A percentile compares a stretch with the other conserved stretches of the same genome.
phyloP scores from a whole-genome alignment of 2,329 filamentous ascomycete species.

The Endocalyx cinctus region DNA sequence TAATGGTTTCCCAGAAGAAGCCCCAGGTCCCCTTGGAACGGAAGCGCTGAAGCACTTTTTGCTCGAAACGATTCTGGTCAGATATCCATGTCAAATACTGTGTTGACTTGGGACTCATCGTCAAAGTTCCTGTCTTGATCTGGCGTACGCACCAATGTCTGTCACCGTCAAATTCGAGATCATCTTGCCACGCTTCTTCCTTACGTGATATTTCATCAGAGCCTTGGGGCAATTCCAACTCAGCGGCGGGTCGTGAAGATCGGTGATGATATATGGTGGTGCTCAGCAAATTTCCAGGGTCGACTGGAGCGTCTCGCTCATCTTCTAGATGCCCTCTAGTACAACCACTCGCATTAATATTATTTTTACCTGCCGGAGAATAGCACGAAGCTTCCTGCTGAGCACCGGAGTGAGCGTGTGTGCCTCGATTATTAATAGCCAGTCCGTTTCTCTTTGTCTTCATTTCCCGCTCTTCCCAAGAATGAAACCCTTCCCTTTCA shows the following conservation, averaged over 20 bases:
- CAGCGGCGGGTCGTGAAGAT: too few relatives aligned
- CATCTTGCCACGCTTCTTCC: constrained; percentile 22
- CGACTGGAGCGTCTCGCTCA: constrained; percentile 22
- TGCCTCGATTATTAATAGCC: too few relatives aligned
- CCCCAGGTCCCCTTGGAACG: constrained; percentile 42
- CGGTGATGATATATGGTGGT: constrained; percentile 29
- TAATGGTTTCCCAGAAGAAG: constrained; percentile 43
- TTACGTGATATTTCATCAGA: constrained; percentile 12
- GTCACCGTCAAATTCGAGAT: constrained; percentile 40
- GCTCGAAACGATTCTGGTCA: constrained; percentile 41
- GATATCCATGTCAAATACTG: constrained; percentile 53
- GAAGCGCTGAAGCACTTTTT: constrained; percentile 46
- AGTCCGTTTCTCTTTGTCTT: too few relatives aligned
- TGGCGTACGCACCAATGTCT: constrained; percentile 51
- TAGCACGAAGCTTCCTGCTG: too few relatives aligned
- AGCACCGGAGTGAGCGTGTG: too few relatives aligned
- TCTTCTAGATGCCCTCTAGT: too few relatives aligned
- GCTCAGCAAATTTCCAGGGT: constrained; percentile 26
- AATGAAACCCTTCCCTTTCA: constrained; percentile 17
- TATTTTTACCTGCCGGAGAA: too few relatives aligned
- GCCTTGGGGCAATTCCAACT: constrained; percentile 17
- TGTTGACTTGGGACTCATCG: constrained; percentile 42
- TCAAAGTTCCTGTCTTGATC: constrained; percentile 44
- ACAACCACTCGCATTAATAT: too few relatives aligned
- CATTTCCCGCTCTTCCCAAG: constrained; percentile 20